Evolutionary conservation across 2,329 filamentous ascomycete species (phyloP).

Genomic region (Talaromyces sp.): DNA sequence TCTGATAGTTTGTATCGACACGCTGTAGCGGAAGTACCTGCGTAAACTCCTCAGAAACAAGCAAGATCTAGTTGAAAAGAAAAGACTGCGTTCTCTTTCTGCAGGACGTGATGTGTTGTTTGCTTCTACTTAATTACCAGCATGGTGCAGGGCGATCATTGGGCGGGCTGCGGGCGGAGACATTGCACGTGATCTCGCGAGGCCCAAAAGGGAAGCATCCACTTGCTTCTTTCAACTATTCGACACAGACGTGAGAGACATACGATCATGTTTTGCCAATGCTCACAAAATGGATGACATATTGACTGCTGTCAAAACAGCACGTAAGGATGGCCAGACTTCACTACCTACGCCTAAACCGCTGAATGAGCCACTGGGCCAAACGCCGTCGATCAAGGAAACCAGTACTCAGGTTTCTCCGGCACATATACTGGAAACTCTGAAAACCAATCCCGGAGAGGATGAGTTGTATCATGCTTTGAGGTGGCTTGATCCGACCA

Average conservation of each 20-base stretch:
- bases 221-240: not conserved
- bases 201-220: slow-evolving; percentile 15
- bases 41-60: not conserved
- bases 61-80: not conserved
- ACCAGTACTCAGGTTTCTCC: slow-evolving; percentile 14
- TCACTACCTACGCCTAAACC: not conserved
- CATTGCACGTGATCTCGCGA: slow-evolving; percentile 22
- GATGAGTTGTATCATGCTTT: slow-evolving; percentile 27
- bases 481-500: slow-evolving; percentile 30
- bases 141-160: not conserved
- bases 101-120: not conserved
- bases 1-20: not conserved
- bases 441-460: slow-evolving; percentile 36
- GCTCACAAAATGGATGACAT: slow-evolving; percentile 30
- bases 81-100: not conserved
- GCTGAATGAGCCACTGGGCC: not conserved
- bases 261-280: not conserved
- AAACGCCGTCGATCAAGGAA: not conserved
- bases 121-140: not conserved
- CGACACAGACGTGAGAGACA: not conserved
- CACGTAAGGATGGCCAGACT: slow-evolving; percentile 16
- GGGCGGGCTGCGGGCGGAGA: not conserved
- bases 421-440: slow-evolving; percentile 28
- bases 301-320: slow-evolving; percentile 34
- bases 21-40: not conserved